Conservation (phyloP, 2,329 filamentous ascomycete species). For the Microthyrium microscopicum region DNA sequence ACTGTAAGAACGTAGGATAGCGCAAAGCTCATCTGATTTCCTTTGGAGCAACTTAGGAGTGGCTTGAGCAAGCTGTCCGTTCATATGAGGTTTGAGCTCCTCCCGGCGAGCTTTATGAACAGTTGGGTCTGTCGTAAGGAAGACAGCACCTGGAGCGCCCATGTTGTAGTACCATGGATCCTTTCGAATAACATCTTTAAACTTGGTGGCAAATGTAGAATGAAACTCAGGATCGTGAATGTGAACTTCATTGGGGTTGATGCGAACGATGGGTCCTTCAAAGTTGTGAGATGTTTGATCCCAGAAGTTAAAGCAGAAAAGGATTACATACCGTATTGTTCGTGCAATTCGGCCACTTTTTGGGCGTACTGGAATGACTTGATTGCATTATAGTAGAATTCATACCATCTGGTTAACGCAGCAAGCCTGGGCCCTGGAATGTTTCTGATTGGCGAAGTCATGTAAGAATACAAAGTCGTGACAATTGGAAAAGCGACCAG, state of each 20-base stretch:
- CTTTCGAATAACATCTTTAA: too few species aligned
- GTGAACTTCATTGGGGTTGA: conserved; percentile 13
- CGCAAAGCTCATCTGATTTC: too few species aligned
- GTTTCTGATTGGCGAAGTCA: conserved; percentile 1
- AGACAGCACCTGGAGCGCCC: too few species aligned
- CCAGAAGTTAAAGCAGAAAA: not conserved
- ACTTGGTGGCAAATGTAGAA: not conserved
- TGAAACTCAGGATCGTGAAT: conserved; percentile 12
- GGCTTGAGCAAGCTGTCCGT: too few species aligned
- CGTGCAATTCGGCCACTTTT: conserved; percentile 14
- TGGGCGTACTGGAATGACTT: conserved; percentile 12
- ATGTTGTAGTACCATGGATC: too few species aligned
- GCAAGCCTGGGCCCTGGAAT: conserved; percentile 15
- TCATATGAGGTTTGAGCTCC: conserved; percentile 4
- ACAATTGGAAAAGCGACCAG: not conserved
- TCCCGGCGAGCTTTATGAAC: conserved; percentile 3
- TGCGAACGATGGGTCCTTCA: conserved; percentile 12
- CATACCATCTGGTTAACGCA: conserved; percentile 13
- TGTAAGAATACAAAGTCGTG: not conserved
- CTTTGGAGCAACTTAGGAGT: too few species aligned
- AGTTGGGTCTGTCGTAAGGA: conserved; percentile 6
- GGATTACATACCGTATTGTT: conserved; percentile 12
- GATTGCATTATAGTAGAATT: conserved; percentile 15
- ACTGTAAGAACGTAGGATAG: too few species aligned
- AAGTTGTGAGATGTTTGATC: too few species aligned